These are phyloP conservation scores for Kodamaea fukazawae DNA, from an alignment of 805 yeast species.

Conservation along the genomic window DNA sequence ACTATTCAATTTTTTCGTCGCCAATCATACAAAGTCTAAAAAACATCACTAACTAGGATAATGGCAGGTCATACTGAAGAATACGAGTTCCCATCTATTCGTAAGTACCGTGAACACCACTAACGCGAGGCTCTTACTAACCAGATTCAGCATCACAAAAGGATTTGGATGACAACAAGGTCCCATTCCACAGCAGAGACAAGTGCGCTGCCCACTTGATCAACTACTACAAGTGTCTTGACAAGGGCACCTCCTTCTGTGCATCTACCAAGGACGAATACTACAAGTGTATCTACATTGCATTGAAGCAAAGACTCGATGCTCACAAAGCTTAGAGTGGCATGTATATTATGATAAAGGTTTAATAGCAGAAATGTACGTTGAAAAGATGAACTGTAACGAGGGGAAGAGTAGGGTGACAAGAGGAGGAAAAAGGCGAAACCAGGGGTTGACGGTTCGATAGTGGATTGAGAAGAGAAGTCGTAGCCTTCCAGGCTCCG, in stretches of 20 bases:
- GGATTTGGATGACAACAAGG: conserved; percentile 40
- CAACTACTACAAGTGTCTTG: conserved; percentile 41
- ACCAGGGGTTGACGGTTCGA: no score
- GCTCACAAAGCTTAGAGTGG: conserved; percentile 5
- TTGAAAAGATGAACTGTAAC: background rate
- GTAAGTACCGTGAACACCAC: conserved; percentile 11
- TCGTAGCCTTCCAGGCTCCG: no score
- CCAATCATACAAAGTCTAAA: background rate
- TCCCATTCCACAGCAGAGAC: conserved; percentile 45
- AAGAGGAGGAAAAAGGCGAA: no score
- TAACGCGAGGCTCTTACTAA: conserved; percentile 7
- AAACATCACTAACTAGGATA: background rate
- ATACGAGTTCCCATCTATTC: conserved; percentile 16
- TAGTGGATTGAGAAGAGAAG: no score
- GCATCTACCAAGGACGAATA: conserved; percentile 39
- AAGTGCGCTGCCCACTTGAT: conserved; percentile 44
- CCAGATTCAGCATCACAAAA: conserved; percentile 17
- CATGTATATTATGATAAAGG: background rate
- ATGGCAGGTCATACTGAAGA: conserved; percentile 14
- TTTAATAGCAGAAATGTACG: background rate
- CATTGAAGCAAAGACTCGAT: conserved; percentile 41
- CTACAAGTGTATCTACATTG: conserved; percentile 43
- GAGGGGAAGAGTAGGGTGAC: no score
- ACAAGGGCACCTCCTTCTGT: conserved; percentile 43
- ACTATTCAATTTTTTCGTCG: no score